Evolutionary conservation across 306 rosid species (phyloP).

Genomic region (Cicer chorassanicum): DNA sequence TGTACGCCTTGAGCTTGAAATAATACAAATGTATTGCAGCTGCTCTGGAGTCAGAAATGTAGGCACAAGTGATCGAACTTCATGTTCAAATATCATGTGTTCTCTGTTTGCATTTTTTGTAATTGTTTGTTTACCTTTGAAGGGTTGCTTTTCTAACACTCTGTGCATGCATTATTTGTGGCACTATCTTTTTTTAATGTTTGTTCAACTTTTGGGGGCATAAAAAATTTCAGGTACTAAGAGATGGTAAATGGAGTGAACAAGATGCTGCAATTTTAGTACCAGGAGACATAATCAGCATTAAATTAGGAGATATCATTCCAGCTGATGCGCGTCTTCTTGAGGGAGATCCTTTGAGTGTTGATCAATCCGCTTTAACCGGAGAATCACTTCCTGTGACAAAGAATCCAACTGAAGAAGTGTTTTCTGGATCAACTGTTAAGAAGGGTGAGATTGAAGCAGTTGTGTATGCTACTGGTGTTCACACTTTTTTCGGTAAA

Average conservation of each 20-base stretch:
- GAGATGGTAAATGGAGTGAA: slow-evolving; percentile 88
- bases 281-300: slow-evolving; percentile 94
- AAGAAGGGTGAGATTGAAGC: slow-evolving; percentile 98
- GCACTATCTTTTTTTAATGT: not conserved
- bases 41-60: too few relatives aligned
- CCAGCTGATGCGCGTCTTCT: slow-evolving; percentile 99
- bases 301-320: slow-evolving; percentile 87
- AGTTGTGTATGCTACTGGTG: slow-evolving; percentile 92
- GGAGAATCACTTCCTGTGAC: slow-evolving; percentile 98
- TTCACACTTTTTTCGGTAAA: slow-evolving; percentile 93
- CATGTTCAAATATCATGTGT: too few relatives aligned
- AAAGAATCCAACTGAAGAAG: slow-evolving; percentile 76
- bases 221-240: slow-evolving; percentile 60
- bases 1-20: too few relatives aligned
- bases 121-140: too few relatives aligned
- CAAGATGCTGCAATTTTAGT: slow-evolving; percentile 93
- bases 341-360: slow-evolving; percentile 89
- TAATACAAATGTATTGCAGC: too few relatives aligned
- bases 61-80: too few relatives aligned
- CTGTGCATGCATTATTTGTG: not conserved
- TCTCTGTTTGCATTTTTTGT: too few relatives aligned
- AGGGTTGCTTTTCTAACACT: too few relatives aligned
- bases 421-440: slow-evolving; percentile 91
- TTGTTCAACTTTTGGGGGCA: slow-evolving; percentile 31
- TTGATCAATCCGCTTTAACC: slow-evolving; percentile 95